Evolutionary conservation across 148 eudicot species (phyloP).

Genomic region (Diospyros kaki): DNA sequence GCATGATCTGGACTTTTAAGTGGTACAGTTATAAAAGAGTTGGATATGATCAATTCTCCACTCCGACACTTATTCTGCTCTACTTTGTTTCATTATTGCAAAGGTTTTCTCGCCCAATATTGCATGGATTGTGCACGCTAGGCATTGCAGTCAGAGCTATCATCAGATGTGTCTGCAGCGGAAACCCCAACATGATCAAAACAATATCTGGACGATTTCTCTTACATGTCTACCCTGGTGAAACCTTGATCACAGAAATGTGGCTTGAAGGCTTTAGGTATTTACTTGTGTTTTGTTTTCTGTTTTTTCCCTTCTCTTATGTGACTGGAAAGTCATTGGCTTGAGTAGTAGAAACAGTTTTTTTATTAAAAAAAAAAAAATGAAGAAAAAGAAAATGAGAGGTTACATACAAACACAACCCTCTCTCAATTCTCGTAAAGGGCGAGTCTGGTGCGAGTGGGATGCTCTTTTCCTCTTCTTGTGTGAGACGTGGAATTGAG

Average conservation of each 20-base stretch:
- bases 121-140: slow-evolving; percentile 88
- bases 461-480: too few relatives aligned
- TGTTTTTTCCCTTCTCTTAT: background rate
- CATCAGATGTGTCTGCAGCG: slow-evolving; percentile 64
- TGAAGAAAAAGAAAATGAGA: too few relatives aligned
- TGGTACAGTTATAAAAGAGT: background rate
- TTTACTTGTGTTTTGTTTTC: background rate
- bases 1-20: background rate
- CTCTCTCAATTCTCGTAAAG: too few relatives aligned
- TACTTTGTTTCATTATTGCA: background rate
- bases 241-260: slow-evolving; percentile 87
- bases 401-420: too few relatives aligned
- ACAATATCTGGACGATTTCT: slow-evolving; percentile 72
- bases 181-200: slow-evolving; percentile 66
- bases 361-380: too few relatives aligned
- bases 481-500: background rate
- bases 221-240: slow-evolving; percentile 85
- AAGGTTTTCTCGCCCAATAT: slow-evolving; percentile 82
- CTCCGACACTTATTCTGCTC: slow-evolving; percentile 13
- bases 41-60: background rate
- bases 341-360: too few relatives aligned
- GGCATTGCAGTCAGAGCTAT: slow-evolving; percentile 90
- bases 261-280: slow-evolving; percentile 89
- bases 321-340: background rate
- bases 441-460: too few relatives aligned